These are phyloP conservation scores for Amanita thiersii DNA, from an alignment of 768 basidiomycete genomes.

Conservation along the genomic window DNA sequence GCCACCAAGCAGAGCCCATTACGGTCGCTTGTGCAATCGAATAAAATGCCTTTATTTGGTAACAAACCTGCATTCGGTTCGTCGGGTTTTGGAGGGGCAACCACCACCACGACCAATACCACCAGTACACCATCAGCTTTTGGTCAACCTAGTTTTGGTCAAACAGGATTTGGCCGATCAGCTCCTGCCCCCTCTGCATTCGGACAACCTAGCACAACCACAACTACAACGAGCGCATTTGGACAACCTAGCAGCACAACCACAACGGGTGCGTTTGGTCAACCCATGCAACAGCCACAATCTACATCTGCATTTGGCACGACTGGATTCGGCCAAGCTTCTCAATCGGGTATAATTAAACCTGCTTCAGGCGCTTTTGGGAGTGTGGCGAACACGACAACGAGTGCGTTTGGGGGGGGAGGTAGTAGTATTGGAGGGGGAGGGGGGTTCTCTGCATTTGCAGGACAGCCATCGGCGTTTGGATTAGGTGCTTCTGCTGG, in stretches of 20 bases:
- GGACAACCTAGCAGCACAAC: constrained; percentile 21
- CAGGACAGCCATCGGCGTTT: constrained; percentile 39
- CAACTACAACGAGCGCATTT: constrained; percentile 26
- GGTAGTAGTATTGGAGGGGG: constrained; percentile 17
- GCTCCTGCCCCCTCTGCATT: constrained; percentile 21
- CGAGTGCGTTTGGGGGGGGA: constrained; percentile 22
- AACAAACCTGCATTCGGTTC: constrained; percentile 25
- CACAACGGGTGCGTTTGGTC: constrained; percentile 21
- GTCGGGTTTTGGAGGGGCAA: constrained; percentile 28
- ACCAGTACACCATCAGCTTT: constrained; percentile 19
- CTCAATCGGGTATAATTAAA: constrained; percentile 33
- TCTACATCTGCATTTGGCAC: constrained; percentile 22
- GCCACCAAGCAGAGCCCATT: constrained; percentile 35
- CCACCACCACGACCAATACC: constrained; percentile 22
- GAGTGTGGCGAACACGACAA: constrained; percentile 25
- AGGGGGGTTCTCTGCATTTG: constrained; percentile 44
- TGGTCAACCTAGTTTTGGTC: constrained; percentile 25
- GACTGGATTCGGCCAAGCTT: constrained; percentile 22
- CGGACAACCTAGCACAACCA: constrained; percentile 21
- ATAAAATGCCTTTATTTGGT: constrained; percentile 20
- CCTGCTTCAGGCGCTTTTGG: constrained; percentile 46
- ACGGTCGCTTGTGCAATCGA: constrained; percentile 10
- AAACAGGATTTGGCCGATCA: constrained; percentile 29
- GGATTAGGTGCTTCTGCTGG: constrained; percentile 20
- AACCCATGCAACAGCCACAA: constrained; percentile 23